Evolutionary conservation across 2,329 filamentous ascomycete species (phyloP).

Genomic region (Myrmaecium sp.): DNA sequence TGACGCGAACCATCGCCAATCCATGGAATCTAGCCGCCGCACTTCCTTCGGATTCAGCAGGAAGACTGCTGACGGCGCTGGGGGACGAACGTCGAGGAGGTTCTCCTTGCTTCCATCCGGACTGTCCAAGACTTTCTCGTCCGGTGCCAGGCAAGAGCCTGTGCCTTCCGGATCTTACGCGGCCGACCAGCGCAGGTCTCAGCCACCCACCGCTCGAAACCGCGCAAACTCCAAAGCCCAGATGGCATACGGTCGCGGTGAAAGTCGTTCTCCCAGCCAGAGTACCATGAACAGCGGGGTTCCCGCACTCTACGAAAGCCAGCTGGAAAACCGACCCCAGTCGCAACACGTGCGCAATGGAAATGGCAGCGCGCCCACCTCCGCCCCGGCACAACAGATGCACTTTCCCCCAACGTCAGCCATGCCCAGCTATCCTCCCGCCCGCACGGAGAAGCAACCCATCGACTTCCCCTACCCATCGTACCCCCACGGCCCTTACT

Average conservation of each 20-base stretch:
- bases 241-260: constrained; percentile 27
- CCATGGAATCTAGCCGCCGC: constrained; percentile 30
- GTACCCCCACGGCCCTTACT: constrained; percentile 11
- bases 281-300: constrained; percentile 27
- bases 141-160: constrained; percentile 18
- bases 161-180: constrained; percentile 13
- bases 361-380: constrained; percentile 12
- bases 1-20: constrained; percentile 32
- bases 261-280: constrained; percentile 27
- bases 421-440: too few relatives aligned
- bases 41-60: constrained; percentile 33
- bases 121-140: constrained; percentile 28
- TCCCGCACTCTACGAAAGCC: constrained; percentile 25
- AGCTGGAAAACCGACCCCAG: constrained; percentile 17
- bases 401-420: too few relatives aligned
- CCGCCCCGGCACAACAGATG: constrained; percentile 19
- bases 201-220: constrained; percentile 13
- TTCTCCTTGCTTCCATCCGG: constrained; percentile 34
- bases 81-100: constrained; percentile 25
- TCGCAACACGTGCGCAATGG: constrained; percentile 9
- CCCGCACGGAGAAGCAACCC: too few relatives aligned
- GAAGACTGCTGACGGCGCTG: constrained; percentile 25
- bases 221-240: constrained; percentile 15
- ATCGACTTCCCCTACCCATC: constrained; percentile 2
- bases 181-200: constrained; percentile 17